Conservation (phyloP, 73 alveolate species). For the Paramecium primaurelia region DNA sequence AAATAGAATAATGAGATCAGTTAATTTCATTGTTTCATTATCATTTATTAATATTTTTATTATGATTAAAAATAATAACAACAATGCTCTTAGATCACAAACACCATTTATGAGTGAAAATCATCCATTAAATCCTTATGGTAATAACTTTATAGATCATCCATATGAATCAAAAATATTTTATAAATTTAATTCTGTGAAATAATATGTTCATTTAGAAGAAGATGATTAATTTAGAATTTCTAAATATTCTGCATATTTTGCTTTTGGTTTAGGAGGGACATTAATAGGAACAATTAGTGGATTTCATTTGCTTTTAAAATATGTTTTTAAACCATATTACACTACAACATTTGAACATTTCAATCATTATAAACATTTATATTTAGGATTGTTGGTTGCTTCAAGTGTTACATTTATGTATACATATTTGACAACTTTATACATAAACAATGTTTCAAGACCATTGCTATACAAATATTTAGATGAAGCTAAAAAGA, state of each 20-base stretch:
- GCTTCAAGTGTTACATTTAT: constrained; percentile 35
- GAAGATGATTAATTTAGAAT: constrained; percentile 50
- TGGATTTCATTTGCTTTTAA: neutral
- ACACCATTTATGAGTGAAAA: constrained; percentile 61
- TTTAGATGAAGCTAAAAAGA: constrained; percentile 49
- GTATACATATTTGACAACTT: constrained; percentile 24
- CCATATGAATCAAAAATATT: constrained; percentile 52
- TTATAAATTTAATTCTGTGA: constrained; percentile 39
- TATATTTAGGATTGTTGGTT: constrained; percentile 44
- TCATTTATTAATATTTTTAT: neutral
- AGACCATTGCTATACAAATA: constrained; percentile 50
- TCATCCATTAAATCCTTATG: constrained; percentile 62
- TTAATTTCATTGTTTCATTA: neutral
- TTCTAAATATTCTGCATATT: neutral
- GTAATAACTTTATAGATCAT: constrained; percentile 42
- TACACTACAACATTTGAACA: neutral
- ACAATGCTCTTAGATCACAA: neutral
- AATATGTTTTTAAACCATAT: neutral
- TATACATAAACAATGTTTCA: constrained; percentile 30
- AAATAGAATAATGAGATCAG: neutral
- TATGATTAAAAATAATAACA: neutral
- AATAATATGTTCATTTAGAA: constrained; percentile 45
- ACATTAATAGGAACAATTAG: constrained; percentile 18
- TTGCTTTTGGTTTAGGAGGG: constrained; percentile 25
- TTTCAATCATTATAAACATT: neutral